phyloP scores from a whole-genome alignment of 495 filamentous ascomycete genomes.

The Xylaria nigripes region DNA sequence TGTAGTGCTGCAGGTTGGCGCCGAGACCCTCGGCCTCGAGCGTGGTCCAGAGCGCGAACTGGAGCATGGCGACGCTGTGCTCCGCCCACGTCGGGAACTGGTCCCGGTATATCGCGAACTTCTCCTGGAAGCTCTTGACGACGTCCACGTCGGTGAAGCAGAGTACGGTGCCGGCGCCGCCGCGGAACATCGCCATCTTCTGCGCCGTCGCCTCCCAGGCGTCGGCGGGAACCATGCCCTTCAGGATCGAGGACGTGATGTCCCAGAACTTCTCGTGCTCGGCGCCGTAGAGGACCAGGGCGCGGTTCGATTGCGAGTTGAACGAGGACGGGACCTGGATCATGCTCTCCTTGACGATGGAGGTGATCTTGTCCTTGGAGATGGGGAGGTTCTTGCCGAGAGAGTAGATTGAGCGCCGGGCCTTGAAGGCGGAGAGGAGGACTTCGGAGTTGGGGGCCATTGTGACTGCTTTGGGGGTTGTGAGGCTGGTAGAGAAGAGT shows the following conservation, averaged over 20 bases:
- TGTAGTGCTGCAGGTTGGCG: constrained; percentile 70
- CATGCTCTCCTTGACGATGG: constrained; percentile 47
- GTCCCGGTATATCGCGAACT: constrained; percentile 51
- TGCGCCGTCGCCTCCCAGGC: constrained; percentile 40
- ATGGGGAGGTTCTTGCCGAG: constrained; percentile 50
- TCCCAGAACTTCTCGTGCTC: constrained; percentile 62
- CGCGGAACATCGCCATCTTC: constrained; percentile 45
- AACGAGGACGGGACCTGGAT: constrained; percentile 52
- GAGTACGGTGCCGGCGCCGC: constrained; percentile 52
- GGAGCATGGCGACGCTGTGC: constrained; percentile 59
- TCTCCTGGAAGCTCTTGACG: constrained; percentile 43
- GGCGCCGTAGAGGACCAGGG: constrained; percentile 51
- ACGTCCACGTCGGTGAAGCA: constrained; percentile 55
- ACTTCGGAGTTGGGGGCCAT: constrained; percentile 18
- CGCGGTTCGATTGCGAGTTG: constrained; percentile 59
- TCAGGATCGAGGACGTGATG: constrained; percentile 45
- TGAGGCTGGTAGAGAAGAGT: constrained; percentile 17
- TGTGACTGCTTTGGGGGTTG: constrained; percentile 13
- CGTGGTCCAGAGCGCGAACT: constrained; percentile 57
- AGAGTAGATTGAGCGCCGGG: constrained; percentile 52
- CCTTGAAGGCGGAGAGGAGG: constrained; percentile 46
- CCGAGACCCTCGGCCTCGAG: constrained; percentile 64
- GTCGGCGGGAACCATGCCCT: constrained; percentile 49
- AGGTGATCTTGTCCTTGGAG: constrained; percentile 43
- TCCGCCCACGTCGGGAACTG: constrained; percentile 54